phyloP scores from a whole-genome alignment of 306 rosid genomes.

The Quercus berberidifolia region DNA sequence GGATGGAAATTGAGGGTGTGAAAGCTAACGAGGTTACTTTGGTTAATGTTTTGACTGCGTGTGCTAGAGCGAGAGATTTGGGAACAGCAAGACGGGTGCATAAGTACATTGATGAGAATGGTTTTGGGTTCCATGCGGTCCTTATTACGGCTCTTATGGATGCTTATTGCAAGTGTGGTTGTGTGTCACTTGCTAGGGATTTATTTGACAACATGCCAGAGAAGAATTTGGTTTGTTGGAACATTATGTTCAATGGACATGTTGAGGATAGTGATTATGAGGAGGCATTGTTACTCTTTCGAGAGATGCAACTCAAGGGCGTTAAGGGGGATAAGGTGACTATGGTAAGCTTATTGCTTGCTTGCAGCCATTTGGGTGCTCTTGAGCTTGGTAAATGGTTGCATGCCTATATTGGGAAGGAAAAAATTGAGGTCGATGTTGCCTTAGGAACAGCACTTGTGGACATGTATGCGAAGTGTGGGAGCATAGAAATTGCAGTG shows the following conservation, averaged over 20 bases:
- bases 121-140: constrained; percentile 11
- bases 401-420: constrained; percentile 13
- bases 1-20: constrained; percentile 10
- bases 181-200: constrained; percentile 13
- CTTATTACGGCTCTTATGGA: constrained; percentile 22
- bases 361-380: constrained; percentile 26
- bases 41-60: constrained; percentile 11
- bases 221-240: constrained; percentile 26
- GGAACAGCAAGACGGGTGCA: constrained; percentile 15
- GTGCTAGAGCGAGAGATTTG: constrained; percentile 17
- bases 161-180: constrained; percentile 25
- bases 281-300: constrained; percentile 19
- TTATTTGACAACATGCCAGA: constrained; percentile 12
- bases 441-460: constrained; percentile 19
- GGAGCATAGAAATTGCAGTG: constrained; percentile 18
- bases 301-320: constrained; percentile 20
- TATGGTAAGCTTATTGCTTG: constrained; percentile 23
- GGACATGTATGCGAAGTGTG: constrained; percentile 30
- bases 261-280: constrained; percentile 16
- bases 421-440: constrained; percentile 16
- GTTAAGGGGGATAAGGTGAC: constrained; percentile 24
- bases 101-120: neutral
- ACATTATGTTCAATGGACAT: constrained; percentile 22
- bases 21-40: constrained; percentile 22
- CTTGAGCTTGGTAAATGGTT: constrained; percentile 29